phyloP scores from a whole-genome alignment of 2,329 filamentous ascomycete species.

The Alternaria gaisen region DNA sequence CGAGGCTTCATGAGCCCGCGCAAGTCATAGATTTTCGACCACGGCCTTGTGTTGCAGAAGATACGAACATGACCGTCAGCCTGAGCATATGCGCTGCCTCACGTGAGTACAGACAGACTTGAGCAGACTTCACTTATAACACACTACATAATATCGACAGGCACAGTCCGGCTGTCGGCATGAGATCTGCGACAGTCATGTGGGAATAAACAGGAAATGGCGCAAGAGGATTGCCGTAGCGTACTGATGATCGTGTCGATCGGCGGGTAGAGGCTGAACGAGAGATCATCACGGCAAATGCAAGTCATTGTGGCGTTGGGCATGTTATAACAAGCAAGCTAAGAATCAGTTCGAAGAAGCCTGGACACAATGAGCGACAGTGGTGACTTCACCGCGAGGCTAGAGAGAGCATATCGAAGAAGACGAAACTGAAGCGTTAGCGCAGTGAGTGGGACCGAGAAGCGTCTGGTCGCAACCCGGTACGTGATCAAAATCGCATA shows the following conservation, averaged over 20 bases:
- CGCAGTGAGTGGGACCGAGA: neutral
- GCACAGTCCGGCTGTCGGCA: neutral
- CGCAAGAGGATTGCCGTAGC: conserved; percentile 9
- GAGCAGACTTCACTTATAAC: neutral
- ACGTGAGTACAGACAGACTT: neutral
- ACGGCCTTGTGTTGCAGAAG: neutral
- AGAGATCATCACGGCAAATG: neutral
- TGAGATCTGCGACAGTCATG: neutral
- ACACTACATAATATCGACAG: neutral
- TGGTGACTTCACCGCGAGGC: neutral
- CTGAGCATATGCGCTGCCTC: neutral
- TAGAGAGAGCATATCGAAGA: neutral
- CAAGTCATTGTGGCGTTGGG: conserved; percentile 4
- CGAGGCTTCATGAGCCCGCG: neutral
- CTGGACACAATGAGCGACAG: neutral
- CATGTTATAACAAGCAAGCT: neutral
- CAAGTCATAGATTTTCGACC: neutral
- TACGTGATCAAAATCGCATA: neutral
- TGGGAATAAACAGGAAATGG: conserved; percentile 1
- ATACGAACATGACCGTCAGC: neutral
- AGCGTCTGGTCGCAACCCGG: neutral
- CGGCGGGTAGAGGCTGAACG: conserved; percentile 11
- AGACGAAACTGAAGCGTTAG: neutral
- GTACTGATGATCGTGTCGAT: conserved; percentile 20
- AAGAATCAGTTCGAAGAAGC: neutral